Evolutionary conservation across 2,329 filamentous ascomycete species (phyloP), one percentile per base, ranked within the genome.

Genomic region (Ascochyta clinopodiicola): DNA sequence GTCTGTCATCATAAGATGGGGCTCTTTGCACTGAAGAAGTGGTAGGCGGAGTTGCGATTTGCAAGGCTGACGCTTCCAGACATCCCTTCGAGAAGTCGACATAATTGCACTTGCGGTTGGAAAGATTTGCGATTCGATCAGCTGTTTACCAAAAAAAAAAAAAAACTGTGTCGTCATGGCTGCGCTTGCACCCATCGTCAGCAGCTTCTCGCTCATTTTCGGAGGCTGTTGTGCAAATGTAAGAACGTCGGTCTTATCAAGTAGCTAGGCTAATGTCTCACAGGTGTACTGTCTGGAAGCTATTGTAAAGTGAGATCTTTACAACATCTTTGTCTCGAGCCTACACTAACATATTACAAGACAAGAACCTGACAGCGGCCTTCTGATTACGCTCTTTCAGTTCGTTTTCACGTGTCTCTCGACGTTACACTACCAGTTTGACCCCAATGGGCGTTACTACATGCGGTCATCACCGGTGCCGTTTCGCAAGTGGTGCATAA

Each of bases 221-320:
- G 95, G 95, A 46, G 95, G 95, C 27, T 96, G 92, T 73, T 96
- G 93, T 78, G 92, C 91, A 32, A 96, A 96, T 82, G 93, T 93
- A 80, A 77, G 86, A 36, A 29, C 7, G 1, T 4, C 36, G 19
- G 24, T 44, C 45, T 32, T 2, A 22, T 31, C 17, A 12, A 27
- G 10, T 36, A 22, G 6, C n/a, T 38, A 19, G 13, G 9, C 62
- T 66, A 43, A 70, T 31, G 57, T 19, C 9, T 73, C 62, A 31
- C 60, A 96, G 88, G 92, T 97, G n/a, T 98, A 96, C 78, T 92
- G 94, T 36, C 83, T 99, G 52, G 95, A 99, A 77, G 90, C 91
- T 42, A 96, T 98, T 67, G 87, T 99, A 72, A 96, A 95, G 90
- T 95, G 80, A 84, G 88, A 79, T 15, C 17, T n/a, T 2, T 17